These are phyloP conservation scores for button mushroom (Agaricus bisporus) DNA, from an alignment of 768 basidiomycete species.

Conservation along the genomic window DNA sequence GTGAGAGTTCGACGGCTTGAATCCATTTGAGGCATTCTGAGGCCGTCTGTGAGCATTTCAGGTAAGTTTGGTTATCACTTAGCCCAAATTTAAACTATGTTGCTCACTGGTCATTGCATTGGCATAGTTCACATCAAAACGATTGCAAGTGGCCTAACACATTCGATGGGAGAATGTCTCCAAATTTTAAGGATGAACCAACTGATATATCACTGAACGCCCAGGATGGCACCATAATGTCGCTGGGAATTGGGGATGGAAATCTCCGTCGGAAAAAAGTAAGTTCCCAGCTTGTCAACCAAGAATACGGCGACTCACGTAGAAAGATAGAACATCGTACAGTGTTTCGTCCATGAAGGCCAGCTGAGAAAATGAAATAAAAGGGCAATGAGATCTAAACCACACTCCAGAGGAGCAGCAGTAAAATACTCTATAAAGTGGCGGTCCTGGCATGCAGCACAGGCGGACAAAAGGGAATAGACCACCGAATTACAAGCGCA, in stretches of 20 bases:
- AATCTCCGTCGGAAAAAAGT: background rate
- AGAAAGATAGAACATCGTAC: conserved; percentile 5
- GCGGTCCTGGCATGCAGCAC: conserved; percentile 23
- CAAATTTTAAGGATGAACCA: background rate
- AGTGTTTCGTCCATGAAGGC: conserved; percentile 13
- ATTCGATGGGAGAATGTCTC: too few species aligned
- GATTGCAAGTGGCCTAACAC: background rate
- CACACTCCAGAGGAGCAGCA: background rate
- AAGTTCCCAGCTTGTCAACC: background rate
- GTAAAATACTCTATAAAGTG: conserved; percentile 8
- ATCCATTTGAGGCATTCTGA: background rate
- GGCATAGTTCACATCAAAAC: conserved; percentile 1
- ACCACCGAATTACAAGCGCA: conserved; percentile 28
- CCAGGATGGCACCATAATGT: conserved; percentile 8
- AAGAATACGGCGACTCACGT: background rate
- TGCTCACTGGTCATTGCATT: background rate
- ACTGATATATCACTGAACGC: conserved; percentile 5
- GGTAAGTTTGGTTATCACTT: background rate
- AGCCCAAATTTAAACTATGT: background rate
- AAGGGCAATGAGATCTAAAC: background rate
- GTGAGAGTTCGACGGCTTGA: background rate
- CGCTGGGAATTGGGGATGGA: background rate
- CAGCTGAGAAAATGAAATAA: conserved; percentile 10
- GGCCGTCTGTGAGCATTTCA: background rate
- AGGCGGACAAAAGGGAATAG: conserved; percentile 26